These are phyloP conservation scores for Cystofilobasidium bisporidii DNA, from an alignment of 768 basidiomycete species.

Conservation along the genomic window DNA sequence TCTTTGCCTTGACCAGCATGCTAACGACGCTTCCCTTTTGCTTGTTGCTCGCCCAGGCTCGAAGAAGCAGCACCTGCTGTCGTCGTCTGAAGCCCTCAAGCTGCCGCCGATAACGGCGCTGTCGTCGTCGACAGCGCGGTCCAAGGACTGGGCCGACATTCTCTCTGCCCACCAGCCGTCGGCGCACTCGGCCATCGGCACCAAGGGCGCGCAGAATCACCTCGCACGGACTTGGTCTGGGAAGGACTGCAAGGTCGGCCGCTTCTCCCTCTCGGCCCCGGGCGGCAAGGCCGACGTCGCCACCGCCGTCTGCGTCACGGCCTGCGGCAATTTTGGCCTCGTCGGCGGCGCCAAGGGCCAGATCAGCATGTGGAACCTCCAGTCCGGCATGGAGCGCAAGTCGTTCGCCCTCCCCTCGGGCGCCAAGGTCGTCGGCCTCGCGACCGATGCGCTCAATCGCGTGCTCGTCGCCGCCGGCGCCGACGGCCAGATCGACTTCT, in stretches of 20 bases:
- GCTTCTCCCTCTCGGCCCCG: conserved; percentile 56
- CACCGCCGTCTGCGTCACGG: conserved; percentile 67
- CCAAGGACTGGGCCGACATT: conserved; percentile 97
- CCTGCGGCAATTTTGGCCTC: conserved; percentile 91
- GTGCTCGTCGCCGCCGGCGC: conserved; percentile 71
- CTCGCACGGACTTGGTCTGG: conserved; percentile 77
- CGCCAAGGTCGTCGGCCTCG: conserved; percentile 60
- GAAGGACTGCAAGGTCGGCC: conserved; percentile 68
- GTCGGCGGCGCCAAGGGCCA: conserved; percentile 62
- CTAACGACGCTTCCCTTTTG: conserved; percentile 61
- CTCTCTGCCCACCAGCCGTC: conserved; percentile 62
- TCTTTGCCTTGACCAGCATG: conserved; percentile 67
- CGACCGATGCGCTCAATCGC: conserved; percentile 73
- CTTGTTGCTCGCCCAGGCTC: conserved; percentile 42
- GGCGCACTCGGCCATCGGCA: conserved; percentile 8
- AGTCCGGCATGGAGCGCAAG: conserved; percentile 78
- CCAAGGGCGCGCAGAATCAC: conserved; percentile 54
- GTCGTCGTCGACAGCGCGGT: conserved; percentile 64
- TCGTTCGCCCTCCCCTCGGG: conserved; percentile 52
- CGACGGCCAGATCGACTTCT: conserved; percentile 89
- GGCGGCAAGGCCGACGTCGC: conserved; percentile 44
- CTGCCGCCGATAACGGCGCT: conserved; percentile 69
- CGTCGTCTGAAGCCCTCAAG: conserved; percentile 52
- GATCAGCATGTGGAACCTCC: conserved; percentile 92
- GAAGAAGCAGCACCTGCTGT: background rate